Evolutionary conservation across 2,329 filamentous ascomycete genomes (phyloP).

Genomic region (Xylariaceae sp.): DNA sequence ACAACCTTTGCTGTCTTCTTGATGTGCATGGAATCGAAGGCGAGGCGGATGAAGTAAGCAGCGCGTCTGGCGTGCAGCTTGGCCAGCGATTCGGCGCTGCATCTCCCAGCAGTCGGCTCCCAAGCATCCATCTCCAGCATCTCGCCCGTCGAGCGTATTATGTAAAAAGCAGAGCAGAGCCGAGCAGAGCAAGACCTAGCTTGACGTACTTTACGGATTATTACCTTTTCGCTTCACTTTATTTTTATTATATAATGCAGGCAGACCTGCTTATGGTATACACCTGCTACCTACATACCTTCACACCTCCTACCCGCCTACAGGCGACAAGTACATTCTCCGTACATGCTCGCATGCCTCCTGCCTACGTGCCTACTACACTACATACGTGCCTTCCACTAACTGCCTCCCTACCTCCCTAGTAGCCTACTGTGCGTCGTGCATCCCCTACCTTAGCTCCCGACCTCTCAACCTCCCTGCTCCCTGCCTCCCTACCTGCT

Average conservation of each 20-base stretch:
- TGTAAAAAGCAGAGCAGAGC: background rate
- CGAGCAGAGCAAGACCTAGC: background rate
- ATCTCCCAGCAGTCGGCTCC: too few species aligned
- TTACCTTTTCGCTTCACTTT: background rate
- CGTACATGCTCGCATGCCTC: background rate
- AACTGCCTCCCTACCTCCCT: background rate
- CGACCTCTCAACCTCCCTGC: background rate
- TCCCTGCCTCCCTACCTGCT: background rate
- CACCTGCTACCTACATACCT: background rate
- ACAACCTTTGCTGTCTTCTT: background rate
- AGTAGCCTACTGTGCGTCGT: too few species aligned
- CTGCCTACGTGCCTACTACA: background rate
- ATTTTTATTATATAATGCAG: background rate
- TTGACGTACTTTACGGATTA: background rate
- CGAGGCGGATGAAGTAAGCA: background rate
- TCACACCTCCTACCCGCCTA: background rate
- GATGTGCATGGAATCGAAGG: background rate
- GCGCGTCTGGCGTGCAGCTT: background rate
- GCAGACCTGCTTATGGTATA: background rate
- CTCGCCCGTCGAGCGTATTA: background rate
- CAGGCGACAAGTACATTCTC: too few species aligned
- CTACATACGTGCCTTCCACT: background rate
- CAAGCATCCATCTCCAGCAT: background rate
- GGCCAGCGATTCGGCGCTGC: background rate
- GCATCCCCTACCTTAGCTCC: background rate